Evolutionary conservation across 2,329 filamentous ascomycete species (phyloP), one percentile per base, ranked within the genome.

Genomic region (Aspergillus japonicus): DNA sequence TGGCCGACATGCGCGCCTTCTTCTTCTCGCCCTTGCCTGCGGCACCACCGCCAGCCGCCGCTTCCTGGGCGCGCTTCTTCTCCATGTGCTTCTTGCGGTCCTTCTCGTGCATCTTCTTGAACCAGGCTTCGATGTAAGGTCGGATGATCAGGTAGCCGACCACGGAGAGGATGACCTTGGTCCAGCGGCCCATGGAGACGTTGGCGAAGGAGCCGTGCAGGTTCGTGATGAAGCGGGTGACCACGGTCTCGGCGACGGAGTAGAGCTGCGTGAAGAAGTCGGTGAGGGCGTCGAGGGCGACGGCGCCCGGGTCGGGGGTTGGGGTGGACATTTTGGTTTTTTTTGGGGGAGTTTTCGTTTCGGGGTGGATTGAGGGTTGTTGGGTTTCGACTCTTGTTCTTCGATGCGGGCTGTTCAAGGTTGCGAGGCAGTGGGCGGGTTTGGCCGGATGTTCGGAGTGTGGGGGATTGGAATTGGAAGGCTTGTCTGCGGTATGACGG

Each of bases 91-190:
- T 73, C 35, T 60, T 64, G 56, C 68, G 69, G 14, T 74, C 70
- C 4, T 66, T 69, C 4, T 76, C 74, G 33, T 72, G 86, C 63
- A 82, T 76, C 68, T 84, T 85, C 61, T 82, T 85, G 67, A 86
- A 87, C 42, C 86, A 75, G 70, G 88, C 89, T 69, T 93, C 82
- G 54, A 93, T 75, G 73, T 91, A 92, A 0, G 90, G 90, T 1
- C 91, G 87, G 24, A 92, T 69, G 55, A 95, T 83, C 64, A 87
- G 72, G 79, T 94, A 96, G 57, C 85, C 87, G 68, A 91, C 85
- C 21, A 92, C 84, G 62, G 92, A 84, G 65, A 87, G 82, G 66
- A 91, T 76, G 59, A 95, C 82, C 51, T 91, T 89, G 68, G 95
- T 78, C 75, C 79, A 83, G 66, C 81, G 80, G 60, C 76, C 71